These are phyloP conservation scores for Fraxinus americana DNA, from an alignment of 257 asterid species.

Conservation along the genomic window DNA sequence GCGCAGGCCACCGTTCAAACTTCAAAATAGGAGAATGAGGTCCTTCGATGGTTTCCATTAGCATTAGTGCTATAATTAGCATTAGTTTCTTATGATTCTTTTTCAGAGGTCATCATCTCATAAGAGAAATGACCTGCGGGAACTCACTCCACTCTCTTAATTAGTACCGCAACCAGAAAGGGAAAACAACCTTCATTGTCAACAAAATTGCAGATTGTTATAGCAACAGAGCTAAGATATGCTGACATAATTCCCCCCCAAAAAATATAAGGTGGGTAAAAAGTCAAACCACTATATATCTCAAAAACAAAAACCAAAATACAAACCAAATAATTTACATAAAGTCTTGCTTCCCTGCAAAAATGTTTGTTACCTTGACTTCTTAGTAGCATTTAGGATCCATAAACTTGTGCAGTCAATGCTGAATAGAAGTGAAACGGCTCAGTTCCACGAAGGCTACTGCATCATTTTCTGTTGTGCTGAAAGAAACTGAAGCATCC, in stretches of 20 bases:
- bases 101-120: no score
- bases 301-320: slow-evolving; percentile 28
- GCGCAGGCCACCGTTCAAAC: no score
- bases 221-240: no score
- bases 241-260: slow-evolving; percentile 16
- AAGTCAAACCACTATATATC: slow-evolving; percentile 52
- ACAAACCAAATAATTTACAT: slow-evolving; percentile 48
- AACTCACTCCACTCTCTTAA: no score
- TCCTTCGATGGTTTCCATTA: no score
- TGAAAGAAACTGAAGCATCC: background rate
- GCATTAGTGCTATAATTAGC: no score
- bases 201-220: no score
- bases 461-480: slow-evolving; percentile 34
- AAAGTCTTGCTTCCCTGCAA: slow-evolving; percentile 57
- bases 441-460: slow-evolving; percentile 84
- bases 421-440: slow-evolving; percentile 70
- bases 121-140: no score
- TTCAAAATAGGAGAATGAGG: no score
- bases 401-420: slow-evolving; percentile 23
- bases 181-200: no score
- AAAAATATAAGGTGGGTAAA: slow-evolving; percentile 54
- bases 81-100: no score
- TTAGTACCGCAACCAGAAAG: no score
- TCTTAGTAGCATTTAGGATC: background rate
- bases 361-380: slow-evolving; percentile 37